These are phyloP conservation scores for Fusarium duplospermum DNA, from an alignment of 2,329 filamentous ascomycete genomes.

Conservation along the genomic window DNA sequence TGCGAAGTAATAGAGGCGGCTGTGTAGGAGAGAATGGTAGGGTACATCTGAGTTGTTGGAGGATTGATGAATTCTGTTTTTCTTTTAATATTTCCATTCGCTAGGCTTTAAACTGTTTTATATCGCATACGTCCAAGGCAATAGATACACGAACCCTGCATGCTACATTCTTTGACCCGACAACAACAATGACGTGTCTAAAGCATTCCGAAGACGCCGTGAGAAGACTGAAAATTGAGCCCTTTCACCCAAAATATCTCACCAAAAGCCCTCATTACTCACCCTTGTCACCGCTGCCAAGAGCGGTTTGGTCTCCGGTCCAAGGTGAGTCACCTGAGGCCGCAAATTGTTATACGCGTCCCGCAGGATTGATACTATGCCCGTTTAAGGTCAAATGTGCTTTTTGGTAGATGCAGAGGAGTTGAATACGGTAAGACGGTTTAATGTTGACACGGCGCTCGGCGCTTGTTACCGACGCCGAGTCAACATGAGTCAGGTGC, in stretches of 20 bases:
- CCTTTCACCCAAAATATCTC: background rate
- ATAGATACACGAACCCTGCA: background rate
- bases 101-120: background rate
- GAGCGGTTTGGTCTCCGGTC: background rate
- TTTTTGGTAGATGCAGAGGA: background rate
- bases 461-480: background rate
- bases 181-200: background rate
- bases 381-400: background rate
- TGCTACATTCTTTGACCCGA: background rate
- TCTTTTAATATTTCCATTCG: background rate
- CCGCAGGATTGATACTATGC: background rate
- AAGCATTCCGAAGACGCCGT: background rate
- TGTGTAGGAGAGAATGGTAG: fast-evolving
- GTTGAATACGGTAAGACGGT: background rate
- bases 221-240: background rate
- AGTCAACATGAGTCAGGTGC: background rate
- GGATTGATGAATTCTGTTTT: background rate
- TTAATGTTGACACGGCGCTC: background rate
- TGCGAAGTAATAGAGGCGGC: background rate
- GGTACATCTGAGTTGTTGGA: background rate
- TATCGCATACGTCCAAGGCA: background rate
- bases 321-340: background rate
- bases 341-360: background rate
- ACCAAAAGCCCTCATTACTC: background rate
- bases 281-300: background rate